phyloP scores from a whole-genome alignment of 306 rosid genomes.

The Quercus dentata region DNA sequence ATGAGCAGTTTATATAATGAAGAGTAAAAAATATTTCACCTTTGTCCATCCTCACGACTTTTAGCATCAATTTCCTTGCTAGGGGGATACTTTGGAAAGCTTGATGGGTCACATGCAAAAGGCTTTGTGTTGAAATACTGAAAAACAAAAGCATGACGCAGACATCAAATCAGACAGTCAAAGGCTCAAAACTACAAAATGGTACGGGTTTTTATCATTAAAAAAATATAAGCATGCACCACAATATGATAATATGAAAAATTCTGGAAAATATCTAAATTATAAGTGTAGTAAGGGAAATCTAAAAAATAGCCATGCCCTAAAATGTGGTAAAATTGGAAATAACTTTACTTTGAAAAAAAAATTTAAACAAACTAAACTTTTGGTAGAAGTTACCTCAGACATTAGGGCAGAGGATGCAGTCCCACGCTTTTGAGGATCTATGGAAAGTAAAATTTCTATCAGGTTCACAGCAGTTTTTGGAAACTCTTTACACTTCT shows the following conservation, averaged over 20 bases:
- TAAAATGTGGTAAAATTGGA: background rate
- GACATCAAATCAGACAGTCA: slow-evolving; percentile 15
- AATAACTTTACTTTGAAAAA: background rate
- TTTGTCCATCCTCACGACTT: slow-evolving; percentile 48
- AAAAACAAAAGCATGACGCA: background rate
- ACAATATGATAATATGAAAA: background rate
- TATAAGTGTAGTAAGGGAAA: background rate
- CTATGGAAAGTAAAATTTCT: slow-evolving; percentile 72
- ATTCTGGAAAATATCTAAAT: background rate
- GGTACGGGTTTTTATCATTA: background rate
- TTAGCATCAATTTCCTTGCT: slow-evolving; percentile 97
- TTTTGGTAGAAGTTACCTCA: slow-evolving; percentile 44
- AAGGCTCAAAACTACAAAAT: background rate
- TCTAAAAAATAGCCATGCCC: background rate
- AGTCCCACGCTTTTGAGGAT: slow-evolving; percentile 71
- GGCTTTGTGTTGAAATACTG: slow-evolving; percentile 88
- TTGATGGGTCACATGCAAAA: slow-evolving; percentile 77
- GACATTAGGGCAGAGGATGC: slow-evolving; percentile 87
- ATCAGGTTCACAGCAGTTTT: slow-evolving; percentile 51
- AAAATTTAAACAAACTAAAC: background rate
- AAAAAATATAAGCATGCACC: background rate
- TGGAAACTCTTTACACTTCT: slow-evolving; percentile 65
- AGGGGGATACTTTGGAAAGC: slow-evolving; percentile 83
- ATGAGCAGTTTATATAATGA: background rate
- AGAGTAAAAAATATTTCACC: slow-evolving; percentile 34